A percentile compares a stretch with the other conserved stretches of the same genome.
These are phyloP conservation scores for Trametes cinnabarina DNA, from an alignment of 768 basidiomycete genomes.

Conservation along the genomic window DNA sequence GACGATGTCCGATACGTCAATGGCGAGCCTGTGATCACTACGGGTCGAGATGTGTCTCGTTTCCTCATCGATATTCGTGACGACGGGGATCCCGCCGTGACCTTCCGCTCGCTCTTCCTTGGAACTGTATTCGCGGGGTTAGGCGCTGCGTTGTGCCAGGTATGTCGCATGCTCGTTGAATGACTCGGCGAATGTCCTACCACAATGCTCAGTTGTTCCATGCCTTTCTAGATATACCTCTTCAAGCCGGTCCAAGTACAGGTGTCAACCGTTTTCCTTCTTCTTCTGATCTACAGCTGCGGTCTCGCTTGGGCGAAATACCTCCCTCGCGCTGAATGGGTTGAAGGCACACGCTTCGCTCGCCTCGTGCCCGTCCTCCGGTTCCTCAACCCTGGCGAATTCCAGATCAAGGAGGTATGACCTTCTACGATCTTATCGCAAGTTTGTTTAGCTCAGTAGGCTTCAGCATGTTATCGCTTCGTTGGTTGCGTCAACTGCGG, in stretches of 20 bases:
- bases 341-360: slow-evolving; percentile 44
- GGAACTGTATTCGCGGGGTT: slow-evolving; percentile 57
- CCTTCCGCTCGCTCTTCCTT: slow-evolving; percentile 54
- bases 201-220: too few relatives aligned
- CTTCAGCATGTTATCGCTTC: slow-evolving; percentile 55
- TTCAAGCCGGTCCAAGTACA: slow-evolving; percentile 56
- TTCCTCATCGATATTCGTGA: slow-evolving; percentile 58
- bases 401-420: slow-evolving; percentile 56
- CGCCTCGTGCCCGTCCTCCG: slow-evolving; percentile 40
- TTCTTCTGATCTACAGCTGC: slow-evolving; percentile 51
- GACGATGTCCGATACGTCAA: slow-evolving; percentile 21
- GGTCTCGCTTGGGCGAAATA: slow-evolving; percentile 51
- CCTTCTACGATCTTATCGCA: background rate
- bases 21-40: slow-evolving; percentile 31
- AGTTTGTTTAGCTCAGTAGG: background rate
- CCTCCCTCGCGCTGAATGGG: slow-evolving; percentile 41
- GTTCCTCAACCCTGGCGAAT: slow-evolving; percentile 58
- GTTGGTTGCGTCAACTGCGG: slow-evolving; percentile 55
- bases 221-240: slow-evolving; percentile 46
- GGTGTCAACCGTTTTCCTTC: slow-evolving; percentile 56
- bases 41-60: slow-evolving; percentile 49
- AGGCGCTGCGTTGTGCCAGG: slow-evolving; percentile 58
- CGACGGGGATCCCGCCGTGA: slow-evolving; percentile 54
- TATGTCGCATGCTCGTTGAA: too few relatives aligned
- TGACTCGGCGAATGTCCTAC: too few relatives aligned